These are phyloP conservation scores for Lipomyces yamanashiensis DNA, from an alignment of 805 yeast species.

Conservation along the genomic window DNA sequence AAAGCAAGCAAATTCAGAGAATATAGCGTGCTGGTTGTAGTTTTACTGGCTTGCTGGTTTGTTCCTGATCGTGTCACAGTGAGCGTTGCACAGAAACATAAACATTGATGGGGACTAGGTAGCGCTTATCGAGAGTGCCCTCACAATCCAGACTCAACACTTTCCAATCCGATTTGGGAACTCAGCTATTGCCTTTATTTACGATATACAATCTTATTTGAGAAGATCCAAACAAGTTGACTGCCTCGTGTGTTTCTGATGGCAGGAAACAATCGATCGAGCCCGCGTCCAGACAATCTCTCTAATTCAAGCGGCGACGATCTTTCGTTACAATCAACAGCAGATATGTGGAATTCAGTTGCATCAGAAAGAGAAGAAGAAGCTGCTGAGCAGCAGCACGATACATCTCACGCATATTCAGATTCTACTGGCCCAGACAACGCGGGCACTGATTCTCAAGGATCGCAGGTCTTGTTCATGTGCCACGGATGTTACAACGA, in stretches of 20 bases:
- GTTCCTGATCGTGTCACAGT: no score
- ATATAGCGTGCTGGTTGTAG: no score
- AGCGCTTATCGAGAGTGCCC: no score
- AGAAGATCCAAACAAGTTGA: no score
- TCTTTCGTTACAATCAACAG: neutral
- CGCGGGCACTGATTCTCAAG: neutral
- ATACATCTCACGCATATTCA: neutral
- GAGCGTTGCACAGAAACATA: no score
- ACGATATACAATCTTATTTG: no score
- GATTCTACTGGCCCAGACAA: neutral
- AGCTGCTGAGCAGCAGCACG: neutral
- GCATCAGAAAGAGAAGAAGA: neutral
- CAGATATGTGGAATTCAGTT: conserved; percentile 1
- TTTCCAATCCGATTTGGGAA: no score
- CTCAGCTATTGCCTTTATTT: no score
- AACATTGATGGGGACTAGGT: no score
- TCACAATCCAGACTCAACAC: no score
- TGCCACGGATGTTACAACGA: conserved; percentile 34
- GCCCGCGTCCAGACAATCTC: neutral
- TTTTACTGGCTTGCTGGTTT: no score
- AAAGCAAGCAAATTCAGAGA: no score
- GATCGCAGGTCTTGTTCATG: conserved; percentile 14
- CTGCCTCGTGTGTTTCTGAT: neutral
- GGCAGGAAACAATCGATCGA: neutral
- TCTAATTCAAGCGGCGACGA: neutral